Percentiles rank a stretch among this genome's conserved stretches.
These are phyloP conservation scores for Hymenoscyphus occultus DNA, from an alignment of 2,329 filamentous ascomycete genomes.

Conservation along the genomic window DNA sequence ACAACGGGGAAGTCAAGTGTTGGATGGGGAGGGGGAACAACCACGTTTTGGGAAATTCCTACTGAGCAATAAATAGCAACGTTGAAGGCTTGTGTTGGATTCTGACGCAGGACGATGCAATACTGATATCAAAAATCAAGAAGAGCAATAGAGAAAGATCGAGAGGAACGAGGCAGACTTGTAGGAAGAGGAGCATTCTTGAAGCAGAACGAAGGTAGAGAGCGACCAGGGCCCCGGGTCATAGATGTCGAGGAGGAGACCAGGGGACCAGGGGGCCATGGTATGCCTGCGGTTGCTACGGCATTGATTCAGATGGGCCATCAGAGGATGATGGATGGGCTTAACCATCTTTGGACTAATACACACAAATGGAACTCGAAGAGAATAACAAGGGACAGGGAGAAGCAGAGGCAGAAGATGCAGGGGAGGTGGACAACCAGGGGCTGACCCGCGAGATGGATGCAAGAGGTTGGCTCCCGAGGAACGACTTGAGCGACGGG, in stretches of 20 bases:
- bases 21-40: not conserved
- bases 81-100: slow-evolving; percentile 2
- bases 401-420: not conserved
- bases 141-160: slow-evolving; percentile 6
- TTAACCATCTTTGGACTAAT: slow-evolving; percentile 6
- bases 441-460: slow-evolving; percentile 6
- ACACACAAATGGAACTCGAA: slow-evolving; percentile 8
- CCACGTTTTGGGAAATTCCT: slow-evolving; percentile 3
- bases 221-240: slow-evolving; percentile 4
- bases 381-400: slow-evolving; percentile 12
- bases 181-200: slow-evolving; percentile 10
- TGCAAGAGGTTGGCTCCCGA: slow-evolving; percentile 6
- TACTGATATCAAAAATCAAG: not conserved
- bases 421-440: slow-evolving; percentile 2
- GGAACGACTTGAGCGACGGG: not conserved
- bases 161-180: slow-evolving; percentile 16
- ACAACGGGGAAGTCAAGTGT: not conserved
- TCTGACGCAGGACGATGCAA: not conserved
- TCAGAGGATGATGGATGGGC: not conserved
- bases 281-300: slow-evolving; percentile 8
- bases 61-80: slow-evolving; percentile 10
- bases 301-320: slow-evolving; percentile 5
- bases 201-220: slow-evolving; percentile 5
- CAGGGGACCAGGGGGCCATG: slow-evolving; percentile 6
- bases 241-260: slow-evolving; percentile 5